These are phyloP conservation scores for Phytophthora ohioensis DNA, from an alignment of 352 stramenopile genomes.

Conservation along the genomic window DNA sequence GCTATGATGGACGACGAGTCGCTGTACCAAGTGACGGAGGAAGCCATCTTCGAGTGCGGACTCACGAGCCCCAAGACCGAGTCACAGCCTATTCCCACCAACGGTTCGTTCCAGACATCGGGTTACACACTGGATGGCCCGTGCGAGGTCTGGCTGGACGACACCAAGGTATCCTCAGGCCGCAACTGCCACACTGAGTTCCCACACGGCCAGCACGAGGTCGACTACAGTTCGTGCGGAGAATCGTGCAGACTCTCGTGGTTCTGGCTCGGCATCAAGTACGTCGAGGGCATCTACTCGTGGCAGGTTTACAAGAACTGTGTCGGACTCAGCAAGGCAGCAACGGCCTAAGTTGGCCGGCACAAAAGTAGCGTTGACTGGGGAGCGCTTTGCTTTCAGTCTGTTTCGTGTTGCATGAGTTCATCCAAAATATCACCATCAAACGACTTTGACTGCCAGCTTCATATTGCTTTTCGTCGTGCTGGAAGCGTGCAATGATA, in stretches of 20 bases:
- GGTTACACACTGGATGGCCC: constrained; percentile 69
- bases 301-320: constrained; percentile 79
- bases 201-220: constrained; percentile 39
- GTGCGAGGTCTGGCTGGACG: constrained; percentile 68
- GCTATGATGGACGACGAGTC: constrained; percentile 65
- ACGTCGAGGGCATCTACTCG: constrained; percentile 57
- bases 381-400: constrained; percentile 13
- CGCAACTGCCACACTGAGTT: constrained; percentile 60
- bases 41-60: constrained; percentile 63
- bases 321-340: constrained; percentile 36
- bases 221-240: constrained; percentile 65
- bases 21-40: constrained; percentile 58
- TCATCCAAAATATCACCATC: constrained; percentile 29
- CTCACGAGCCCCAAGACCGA: constrained; percentile 55
- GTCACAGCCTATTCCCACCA: constrained; percentile 56
- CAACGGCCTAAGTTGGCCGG: constrained; percentile 15
- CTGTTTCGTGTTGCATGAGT: constrained; percentile 34
- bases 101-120: constrained; percentile 50
- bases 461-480: too few species aligned
- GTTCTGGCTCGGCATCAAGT: constrained; percentile 70
- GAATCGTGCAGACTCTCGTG: constrained; percentile 53
- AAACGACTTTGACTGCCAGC: not conserved
- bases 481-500: constrained; percentile 4
- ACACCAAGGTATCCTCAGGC: constrained; percentile 47
- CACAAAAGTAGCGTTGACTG: constrained; percentile 24